These are phyloP conservation scores for Termitomyces sp. DNA, from an alignment of 1,284 basidiomycete genomes.

Conservation along the genomic window DNA sequence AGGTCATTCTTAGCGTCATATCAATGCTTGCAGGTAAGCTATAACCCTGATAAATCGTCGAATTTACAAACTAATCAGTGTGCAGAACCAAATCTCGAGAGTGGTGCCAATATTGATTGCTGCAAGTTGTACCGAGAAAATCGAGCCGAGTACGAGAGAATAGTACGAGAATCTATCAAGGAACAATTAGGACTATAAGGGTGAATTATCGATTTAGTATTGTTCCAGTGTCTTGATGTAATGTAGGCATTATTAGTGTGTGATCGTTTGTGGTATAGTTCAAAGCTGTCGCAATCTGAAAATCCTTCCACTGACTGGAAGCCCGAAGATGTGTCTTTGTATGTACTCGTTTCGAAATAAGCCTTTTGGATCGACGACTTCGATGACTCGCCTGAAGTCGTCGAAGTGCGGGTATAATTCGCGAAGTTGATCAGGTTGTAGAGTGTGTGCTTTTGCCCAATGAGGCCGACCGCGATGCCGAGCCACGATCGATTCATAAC, in stretches of 20 bases:
- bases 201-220: constrained; percentile 7
- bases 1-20: constrained; percentile 92
- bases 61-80: background rate
- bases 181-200: constrained; percentile 64
- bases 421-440: constrained; percentile 64
- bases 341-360: constrained; percentile 81
- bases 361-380: constrained; percentile 75
- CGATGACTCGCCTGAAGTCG: constrained; percentile 71
- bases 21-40: constrained; percentile 92
- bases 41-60: background rate
- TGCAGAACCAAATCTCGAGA: constrained; percentile 96
- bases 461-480: constrained; percentile 84
- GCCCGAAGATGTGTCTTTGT: constrained; percentile 68
- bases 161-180: constrained; percentile 63
- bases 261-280: constrained; percentile 1
- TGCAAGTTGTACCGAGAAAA: constrained; percentile 94
- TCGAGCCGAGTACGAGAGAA: constrained; percentile 68
- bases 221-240: constrained; percentile 4
- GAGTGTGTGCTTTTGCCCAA: constrained; percentile 93
- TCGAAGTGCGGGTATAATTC: constrained; percentile 80
- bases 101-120: constrained; percentile 96
- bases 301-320: constrained; percentile 44
- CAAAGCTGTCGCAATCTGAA: constrained; percentile 40
- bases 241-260: constrained; percentile 5
- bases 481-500: constrained; percentile 75